Evolutionary conservation across 352 stramenopile species (phyloP).

Genomic region (Thalassiosira mediterranea): DNA sequence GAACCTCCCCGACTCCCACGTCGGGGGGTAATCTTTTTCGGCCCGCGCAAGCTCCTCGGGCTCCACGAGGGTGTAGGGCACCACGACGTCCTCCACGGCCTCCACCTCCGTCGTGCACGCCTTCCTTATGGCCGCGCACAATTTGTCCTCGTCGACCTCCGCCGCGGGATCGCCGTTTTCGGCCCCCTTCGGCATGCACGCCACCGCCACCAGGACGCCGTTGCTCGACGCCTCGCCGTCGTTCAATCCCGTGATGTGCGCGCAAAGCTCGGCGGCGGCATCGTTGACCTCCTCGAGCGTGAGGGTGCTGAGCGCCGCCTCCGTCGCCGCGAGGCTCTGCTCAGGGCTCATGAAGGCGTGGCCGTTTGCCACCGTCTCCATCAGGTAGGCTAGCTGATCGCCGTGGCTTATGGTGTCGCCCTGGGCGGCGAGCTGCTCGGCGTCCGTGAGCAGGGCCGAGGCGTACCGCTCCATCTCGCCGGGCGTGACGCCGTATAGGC

Average conservation of each 20-base stretch:
- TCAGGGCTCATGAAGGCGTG: conserved; percentile 89
- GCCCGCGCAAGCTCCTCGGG: conserved; percentile 69
- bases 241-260: conserved; percentile 81
- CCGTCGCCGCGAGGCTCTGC: conserved; percentile 84
- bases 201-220: conserved; percentile 71
- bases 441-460: conserved; percentile 85
- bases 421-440: conserved; percentile 85
- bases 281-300: conserved; percentile 86
- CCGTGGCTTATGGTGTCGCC: conserved; percentile 84
- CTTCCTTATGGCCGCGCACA: conserved; percentile 75
- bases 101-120: conserved; percentile 77
- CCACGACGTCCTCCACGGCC: conserved; percentile 80
- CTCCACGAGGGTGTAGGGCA: conserved; percentile 77
- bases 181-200: conserved; percentile 71
- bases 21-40: conserved; percentile 64
- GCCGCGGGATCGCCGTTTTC: conserved; percentile 30
- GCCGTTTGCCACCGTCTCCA: conserved; percentile 88
- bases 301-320: conserved; percentile 82
- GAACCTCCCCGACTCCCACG: conserved; percentile 76
- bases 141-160: conserved; percentile 65
- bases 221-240: conserved; percentile 54
- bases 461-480: conserved; percentile 87
- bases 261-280: conserved; percentile 81
- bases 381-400: conserved; percentile 87
- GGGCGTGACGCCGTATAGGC: conserved; percentile 84